Base-by-base conservation (phyloP, 768 basidiomycete species). In the Guyanaporus albipodus region DNA sequence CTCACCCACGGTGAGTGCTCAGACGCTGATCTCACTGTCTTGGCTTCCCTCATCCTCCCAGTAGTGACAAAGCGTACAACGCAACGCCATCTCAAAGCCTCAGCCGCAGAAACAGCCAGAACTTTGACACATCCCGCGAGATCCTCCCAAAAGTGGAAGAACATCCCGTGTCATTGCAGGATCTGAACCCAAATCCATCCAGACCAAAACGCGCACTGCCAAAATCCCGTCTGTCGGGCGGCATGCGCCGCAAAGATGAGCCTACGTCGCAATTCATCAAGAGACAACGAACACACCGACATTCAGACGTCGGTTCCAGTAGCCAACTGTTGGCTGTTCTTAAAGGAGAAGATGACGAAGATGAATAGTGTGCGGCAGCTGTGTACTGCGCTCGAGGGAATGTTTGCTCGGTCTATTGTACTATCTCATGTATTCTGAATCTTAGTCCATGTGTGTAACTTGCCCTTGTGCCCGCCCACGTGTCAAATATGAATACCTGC, bases 171-270 rank as follows among this genome's bases (percentile, higher is more conserved):
- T 55, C 54, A 21, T 52, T 61, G 29, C 32, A 54, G 3, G 50
- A 50, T 27, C 35, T 42, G 28, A 27, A 28, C 26, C 18, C 49
- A 38, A 49, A 29, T 12, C 36, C 35, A 6, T 19, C 33, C 11
- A 55, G 64, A 33, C 57, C 59, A 40, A 66, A 66, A 48, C 66
- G 64, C 23, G 50, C 61, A 15, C 46, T 66, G 15, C 64, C 64
- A 15, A 63, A 32, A 45, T 53, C 53, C 33, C 60, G 59, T 26
- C 26, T 54, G 44, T 42, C 53, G 10, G 33, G 18, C 8, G 8
- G 14, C 7, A 31, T 31, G n/a, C 48, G 38, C 15, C 34, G 27
- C 48, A 48, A 37, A 39, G 46, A 51, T 15, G 53, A 46, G 4
- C 11, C 40, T 15, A 21, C 19, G 4, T 28, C 50, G 17, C 55